These are phyloP conservation scores for Zea mays DNA, from an alignment of 176 grass and related monocot species.

Conservation along the genomic window Zm-B73-REFERENCE-NAM-5.0 NC_050096.1:261783501-261784000, in stretches of 20 bases:
- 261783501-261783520: background rate
- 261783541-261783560: background rate
- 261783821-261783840: constrained; percentile 16
- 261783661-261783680: background rate
- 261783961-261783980: constrained; percentile 15
- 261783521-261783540: background rate
- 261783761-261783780: background rate
- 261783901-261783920: constrained; percentile 40
- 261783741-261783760: background rate
- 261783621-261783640: background rate
- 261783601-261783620: background rate
- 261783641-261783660: background rate
- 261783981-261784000: constrained; percentile 42
- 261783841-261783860: constrained; percentile 17
- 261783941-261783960: constrained; percentile 30
- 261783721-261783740: constrained; percentile 29
- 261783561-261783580: background rate
- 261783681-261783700: background rate
- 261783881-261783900: constrained; percentile 44
- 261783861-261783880: constrained; percentile 29
- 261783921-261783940: constrained; percentile 41
- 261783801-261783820: constrained; percentile 25
- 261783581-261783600: background rate
- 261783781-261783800: constrained; percentile 29
- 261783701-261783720: background rate